phyloP scores from a whole-genome alignment of 73 alveolate species.

The Paramecium sexaurelia region DNA sequence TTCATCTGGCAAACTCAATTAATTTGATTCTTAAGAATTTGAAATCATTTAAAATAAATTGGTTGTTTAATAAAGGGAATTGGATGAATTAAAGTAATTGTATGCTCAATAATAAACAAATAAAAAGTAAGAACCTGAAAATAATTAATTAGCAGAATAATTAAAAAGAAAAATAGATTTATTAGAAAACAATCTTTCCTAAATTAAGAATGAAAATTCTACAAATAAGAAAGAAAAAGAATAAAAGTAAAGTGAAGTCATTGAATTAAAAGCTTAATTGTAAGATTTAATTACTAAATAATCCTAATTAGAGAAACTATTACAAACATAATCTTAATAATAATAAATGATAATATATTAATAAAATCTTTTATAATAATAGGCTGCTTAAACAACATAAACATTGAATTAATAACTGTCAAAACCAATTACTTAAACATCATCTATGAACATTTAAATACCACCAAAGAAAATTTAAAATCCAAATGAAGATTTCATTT shows the following conservation, averaged over 20 bases:
- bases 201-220: background rate
- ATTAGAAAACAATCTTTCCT: background rate
- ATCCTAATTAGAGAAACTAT: constrained; percentile 9
- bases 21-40: constrained; percentile 21
- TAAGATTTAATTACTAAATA: background rate
- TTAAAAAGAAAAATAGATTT: constrained; percentile 18
- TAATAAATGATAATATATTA: background rate
- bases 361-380: background rate
- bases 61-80: constrained; percentile 1
- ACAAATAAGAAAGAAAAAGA: constrained; percentile 23
- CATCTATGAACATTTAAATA: background rate
- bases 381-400: background rate
- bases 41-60: background rate
- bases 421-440: background rate
- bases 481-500: background rate
- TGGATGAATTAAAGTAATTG: constrained; percentile 5
- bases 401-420: background rate
- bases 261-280: background rate
- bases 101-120: background rate
- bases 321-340: constrained; percentile 19
- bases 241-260: constrained; percentile 24
- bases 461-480: background rate
- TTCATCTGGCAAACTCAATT: constrained; percentile 11
- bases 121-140: background rate
- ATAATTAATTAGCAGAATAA: background rate